Evolutionary conservation across 352 stramenopile species (phyloP).

Genomic region (Aphanomyces astaci): DNA sequence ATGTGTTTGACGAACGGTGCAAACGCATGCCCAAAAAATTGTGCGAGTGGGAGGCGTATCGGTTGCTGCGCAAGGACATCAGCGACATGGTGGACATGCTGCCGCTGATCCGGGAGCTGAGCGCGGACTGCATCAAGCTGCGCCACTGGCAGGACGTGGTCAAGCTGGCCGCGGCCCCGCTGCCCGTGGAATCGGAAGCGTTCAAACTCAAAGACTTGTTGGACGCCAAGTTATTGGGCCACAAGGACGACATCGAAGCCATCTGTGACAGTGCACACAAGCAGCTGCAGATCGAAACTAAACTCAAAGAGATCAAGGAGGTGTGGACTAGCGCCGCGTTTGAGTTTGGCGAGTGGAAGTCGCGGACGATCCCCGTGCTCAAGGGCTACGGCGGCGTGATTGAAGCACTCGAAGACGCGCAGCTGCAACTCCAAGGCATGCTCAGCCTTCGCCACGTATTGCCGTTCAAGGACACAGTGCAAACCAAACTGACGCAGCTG

Average conservation of each 20-base stretch:
- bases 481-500: slow-evolving; percentile 69
- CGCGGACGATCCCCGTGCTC: slow-evolving; percentile 55
- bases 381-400: slow-evolving; percentile 76
- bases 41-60: slow-evolving; percentile 80
- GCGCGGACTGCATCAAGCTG: slow-evolving; percentile 75
- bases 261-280: slow-evolving; percentile 88
- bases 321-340: slow-evolving; percentile 66
- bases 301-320: slow-evolving; percentile 83
- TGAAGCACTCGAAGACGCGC: slow-evolving; percentile 84
- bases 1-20: slow-evolving; percentile 53
- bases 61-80: slow-evolving; percentile 66
- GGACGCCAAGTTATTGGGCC: slow-evolving; percentile 61
- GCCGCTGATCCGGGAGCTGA: slow-evolving; percentile 73
- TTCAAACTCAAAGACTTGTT: slow-evolving; percentile 79
- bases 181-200: slow-evolving; percentile 62
- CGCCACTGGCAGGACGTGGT: slow-evolving; percentile 83
- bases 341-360: slow-evolving; percentile 83
- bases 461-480: slow-evolving; percentile 81
- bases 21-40: slow-evolving; percentile 81
- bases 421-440: slow-evolving; percentile 83
- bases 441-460: slow-evolving; percentile 83
- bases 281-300: slow-evolving; percentile 83
- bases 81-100: slow-evolving; percentile 78
- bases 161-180: slow-evolving; percentile 35
- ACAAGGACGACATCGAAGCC: slow-evolving; percentile 77